Conservation (phyloP, 805 yeast genomes). For the Monosporozyma servazzii region DNA sequence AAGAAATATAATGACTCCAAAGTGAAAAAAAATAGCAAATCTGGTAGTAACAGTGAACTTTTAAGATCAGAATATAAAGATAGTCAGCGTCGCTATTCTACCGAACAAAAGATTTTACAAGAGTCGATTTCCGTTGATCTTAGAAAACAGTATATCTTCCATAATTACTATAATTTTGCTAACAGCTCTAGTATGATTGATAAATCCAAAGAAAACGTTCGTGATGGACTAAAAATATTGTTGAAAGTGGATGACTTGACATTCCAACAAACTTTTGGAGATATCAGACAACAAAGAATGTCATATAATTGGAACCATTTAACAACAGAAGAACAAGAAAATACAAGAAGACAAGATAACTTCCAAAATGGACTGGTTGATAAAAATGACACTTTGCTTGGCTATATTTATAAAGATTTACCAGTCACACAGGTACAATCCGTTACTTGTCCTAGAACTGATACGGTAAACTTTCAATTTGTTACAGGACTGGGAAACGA, state of each 20-base stretch:
- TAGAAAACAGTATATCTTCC: conserved; percentile 18
- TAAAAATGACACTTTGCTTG: conserved; percentile 17
- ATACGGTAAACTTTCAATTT: conserved; percentile 6
- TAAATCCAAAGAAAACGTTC: conserved; percentile 15
- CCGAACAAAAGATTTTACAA: conserved; percentile 17
- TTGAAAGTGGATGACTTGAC: conserved; percentile 10
- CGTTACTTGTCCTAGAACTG: background rate
- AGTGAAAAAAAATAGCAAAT: conserved; percentile 1
- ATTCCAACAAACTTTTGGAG: conserved; percentile 18
- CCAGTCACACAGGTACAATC: conserved; percentile 1
- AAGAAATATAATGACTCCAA: conserved; percentile 9
- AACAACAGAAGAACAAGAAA: conserved; percentile 13
- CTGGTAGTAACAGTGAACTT: conserved; percentile 19
- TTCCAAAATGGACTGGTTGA: conserved; percentile 22
- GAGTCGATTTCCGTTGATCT: conserved; percentile 17
- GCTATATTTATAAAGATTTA: conserved; percentile 11
- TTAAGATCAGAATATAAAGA: conserved; percentile 16
- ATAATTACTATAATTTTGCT: conserved; percentile 20
- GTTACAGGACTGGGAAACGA: conserved; percentile 6
- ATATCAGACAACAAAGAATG: conserved; percentile 17
- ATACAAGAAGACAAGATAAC: conserved; percentile 19
- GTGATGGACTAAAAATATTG: conserved; percentile 14
- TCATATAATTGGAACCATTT: conserved; percentile 21
- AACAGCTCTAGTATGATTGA: conserved; percentile 18
- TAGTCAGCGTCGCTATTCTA: conserved; percentile 13